A percentile compares a stretch with the other conserved stretches of the same genome.
These are phyloP conservation scores for Kazachstania psychrophila DNA, from an alignment of 805 yeast species.

Conservation along the genomic window DNA sequence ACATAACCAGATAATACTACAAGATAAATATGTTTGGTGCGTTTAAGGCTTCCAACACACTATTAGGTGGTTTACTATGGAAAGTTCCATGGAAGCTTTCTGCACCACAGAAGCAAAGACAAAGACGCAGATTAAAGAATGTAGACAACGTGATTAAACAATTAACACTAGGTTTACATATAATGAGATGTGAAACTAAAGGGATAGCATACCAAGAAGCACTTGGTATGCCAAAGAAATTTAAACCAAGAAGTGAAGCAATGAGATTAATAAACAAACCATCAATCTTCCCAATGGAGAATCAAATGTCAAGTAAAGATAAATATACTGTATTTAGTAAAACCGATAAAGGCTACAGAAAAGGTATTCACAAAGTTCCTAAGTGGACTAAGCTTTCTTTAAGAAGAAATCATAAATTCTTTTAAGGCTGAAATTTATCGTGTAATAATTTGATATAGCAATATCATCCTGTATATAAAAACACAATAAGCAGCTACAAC, in stretches of 20 bases:
- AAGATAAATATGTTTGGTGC: conserved; percentile 32
- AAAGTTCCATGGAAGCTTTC: conserved; percentile 75
- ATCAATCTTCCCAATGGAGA: conserved; percentile 60
- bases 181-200: conserved; percentile 17
- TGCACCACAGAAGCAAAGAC: conserved; percentile 68
- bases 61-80: conserved; percentile 35
- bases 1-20: too few species aligned
- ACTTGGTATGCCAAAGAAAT: conserved; percentile 9
- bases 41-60: conserved; percentile 21
- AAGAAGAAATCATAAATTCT: conserved; percentile 70
- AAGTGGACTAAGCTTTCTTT: conserved; percentile 83
- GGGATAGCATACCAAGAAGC: conserved; percentile 18
- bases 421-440: too few species aligned
- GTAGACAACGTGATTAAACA: conserved; percentile 71
- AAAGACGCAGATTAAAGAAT: conserved; percentile 68
- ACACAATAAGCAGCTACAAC: too few species aligned
- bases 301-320: conserved; percentile 70
- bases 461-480: too few species aligned
- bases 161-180: conserved; percentile 25
- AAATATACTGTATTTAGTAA: conserved; percentile 82
- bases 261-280: conserved; percentile 27
- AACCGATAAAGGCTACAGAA: conserved; percentile 70
- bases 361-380: conserved; percentile 78
- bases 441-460: too few species aligned
- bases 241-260: conserved; percentile 23